Base-by-base conservation (phyloP, 768 basidiomycete genomes). In the Cystofilobasidium macerans region DNA sequence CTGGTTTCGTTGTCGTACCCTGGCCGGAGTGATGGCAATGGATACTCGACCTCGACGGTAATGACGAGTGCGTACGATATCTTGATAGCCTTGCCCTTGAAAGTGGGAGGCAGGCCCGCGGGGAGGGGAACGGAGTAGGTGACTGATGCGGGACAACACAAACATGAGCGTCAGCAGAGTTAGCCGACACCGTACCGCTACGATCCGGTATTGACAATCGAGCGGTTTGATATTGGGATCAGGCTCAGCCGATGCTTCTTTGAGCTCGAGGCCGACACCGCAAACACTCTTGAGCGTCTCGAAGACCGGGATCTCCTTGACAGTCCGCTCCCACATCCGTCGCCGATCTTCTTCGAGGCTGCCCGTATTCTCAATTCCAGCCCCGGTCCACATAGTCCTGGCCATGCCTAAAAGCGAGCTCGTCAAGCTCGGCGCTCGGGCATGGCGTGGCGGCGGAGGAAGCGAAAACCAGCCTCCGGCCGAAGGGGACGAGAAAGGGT, bases 41-140 rank as follows among this genome's bases (percentile, higher is more conserved):
- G 72, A 56, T 45, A 79, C 78, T 86, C 83, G 16, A 88, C 82
- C 75, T 87, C 93, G 0, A 88, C 85, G 1, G 92, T 92, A 1
- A 98, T 81, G n/a, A 87, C 80, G 16, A 99, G 82, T 69, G 92
- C 86, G 73, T 98, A 98, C 3, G 86, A 86, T 73, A 99, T 93
- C 71, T 80, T 81, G 67, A 97, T 79, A 3, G 86, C 81, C 51
- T 87, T 85, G 3, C 95, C 94, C 54, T 83, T 82, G 77, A 88
- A 95, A 0, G 92, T 90, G 0, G 95, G 95, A 1, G 95, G 95
- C 0, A 98, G 78, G 64, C 83, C 83, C 14, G 83, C 79, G 0
- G 95, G 94, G 0, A 99, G 78, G 0, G 78, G 76, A 16, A 93
- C 77, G 1, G 82, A 82, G 75, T 95, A 98, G 0, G 85, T 85